phyloP scores from a whole-genome alignment of 352 stramenopile genomes.

The Thraustochytrium striatum region DNA sequence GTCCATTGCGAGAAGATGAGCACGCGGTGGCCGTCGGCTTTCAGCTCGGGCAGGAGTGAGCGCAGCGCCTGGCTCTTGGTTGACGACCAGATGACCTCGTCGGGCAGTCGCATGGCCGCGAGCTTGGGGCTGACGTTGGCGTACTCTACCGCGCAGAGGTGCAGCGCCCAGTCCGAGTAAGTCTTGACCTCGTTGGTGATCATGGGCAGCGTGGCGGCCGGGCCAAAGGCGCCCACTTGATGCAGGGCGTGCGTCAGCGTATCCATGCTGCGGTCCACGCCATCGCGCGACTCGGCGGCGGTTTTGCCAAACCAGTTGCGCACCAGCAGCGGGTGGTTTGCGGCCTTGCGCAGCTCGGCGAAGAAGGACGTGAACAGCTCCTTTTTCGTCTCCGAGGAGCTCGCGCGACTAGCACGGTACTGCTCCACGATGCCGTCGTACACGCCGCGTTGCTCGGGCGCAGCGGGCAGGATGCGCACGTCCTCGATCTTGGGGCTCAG shows the following conservation, averaged over 20 bases:
- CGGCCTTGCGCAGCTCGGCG: conserved; percentile 91
- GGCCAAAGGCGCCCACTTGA: conserved; percentile 70
- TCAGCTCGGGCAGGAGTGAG: conserved; percentile 93
- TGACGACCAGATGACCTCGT: conserved; percentile 61
- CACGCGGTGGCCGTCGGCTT: conserved; percentile 91
- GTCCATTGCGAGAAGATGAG: conserved; percentile 98
- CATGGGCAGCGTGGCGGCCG: conserved; percentile 67
- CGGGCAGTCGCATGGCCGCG: not conserved
- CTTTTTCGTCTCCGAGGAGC: too few relatives aligned
- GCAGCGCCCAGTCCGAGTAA: conserved; percentile 75
- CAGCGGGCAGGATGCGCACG: conserved; percentile 10
- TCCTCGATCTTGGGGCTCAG: conserved; percentile 67
- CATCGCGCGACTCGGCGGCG: conserved; percentile 1
- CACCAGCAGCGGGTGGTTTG: conserved; percentile 93
- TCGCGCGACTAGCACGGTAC: too few relatives aligned
- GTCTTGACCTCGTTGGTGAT: conserved; percentile 74
- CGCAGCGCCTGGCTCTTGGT: conserved; percentile 87
- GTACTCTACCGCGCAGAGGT: conserved; percentile 10
- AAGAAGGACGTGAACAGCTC: conserved; percentile 65
- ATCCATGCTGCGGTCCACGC: conserved; percentile 54
- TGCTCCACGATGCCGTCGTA: conserved; percentile 73
- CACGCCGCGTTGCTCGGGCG: conserved; percentile 63
- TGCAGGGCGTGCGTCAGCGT: conserved; percentile 68
- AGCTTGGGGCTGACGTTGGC: conserved; percentile 4
- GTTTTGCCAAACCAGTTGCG: conserved; percentile 57